Evolutionary conservation across 202 grass and related monocot species (phyloP), one percentile per base, ranked within the genome.

Genomic region (Elaeis oleifera): DNA sequence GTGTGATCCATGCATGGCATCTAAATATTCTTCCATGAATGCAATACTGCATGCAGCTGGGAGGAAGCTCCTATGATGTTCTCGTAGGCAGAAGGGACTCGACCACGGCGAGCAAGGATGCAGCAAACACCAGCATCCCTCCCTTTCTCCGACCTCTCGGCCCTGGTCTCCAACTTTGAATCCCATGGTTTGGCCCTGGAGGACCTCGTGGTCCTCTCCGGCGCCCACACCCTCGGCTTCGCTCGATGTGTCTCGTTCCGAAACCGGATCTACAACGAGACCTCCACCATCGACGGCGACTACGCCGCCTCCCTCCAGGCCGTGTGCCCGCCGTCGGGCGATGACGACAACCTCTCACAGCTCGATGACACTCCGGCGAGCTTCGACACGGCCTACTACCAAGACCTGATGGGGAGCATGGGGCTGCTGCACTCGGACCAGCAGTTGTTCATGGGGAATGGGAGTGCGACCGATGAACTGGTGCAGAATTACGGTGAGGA

Each of bases 391-490:
- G 73, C 72, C 74, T 96, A 79, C 84, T 96, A 83, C 77, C 72
- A 78, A 68, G 84, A 84, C 8, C 59, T 96, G 73, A 64, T 76
- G 53, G 55, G 69, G 13, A 62, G 73, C 5, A 76, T 54, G 18
- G 91, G 83, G 56, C 74, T 90, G 74, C 74, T 96, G 67, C 81
- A 78, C 74, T 63, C 91, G 4, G 91, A 90, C 65, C 87, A 90
- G 55, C 81, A 88, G 73, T 72, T 90, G 23, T 96, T 79, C 5
- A 26, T 50, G 63, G 63, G 22, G 11, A 11, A 44, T 44, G 36
- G 36, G 36, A 13, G 36, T 44, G 14, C 63, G 20, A 6, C 63
- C 21, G 63, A 52, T 21, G 50, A 50, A 24, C 13, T 53, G 13
- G 63, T 65, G 23, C 22, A 28, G 22, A 23, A 18, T 6, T 65